Percentiles rank a stretch among this genome's conserved stretches.
phyloP scores from a whole-genome alignment of 768 basidiomycete genomes.

The Scleroderma citrinum region DNA sequence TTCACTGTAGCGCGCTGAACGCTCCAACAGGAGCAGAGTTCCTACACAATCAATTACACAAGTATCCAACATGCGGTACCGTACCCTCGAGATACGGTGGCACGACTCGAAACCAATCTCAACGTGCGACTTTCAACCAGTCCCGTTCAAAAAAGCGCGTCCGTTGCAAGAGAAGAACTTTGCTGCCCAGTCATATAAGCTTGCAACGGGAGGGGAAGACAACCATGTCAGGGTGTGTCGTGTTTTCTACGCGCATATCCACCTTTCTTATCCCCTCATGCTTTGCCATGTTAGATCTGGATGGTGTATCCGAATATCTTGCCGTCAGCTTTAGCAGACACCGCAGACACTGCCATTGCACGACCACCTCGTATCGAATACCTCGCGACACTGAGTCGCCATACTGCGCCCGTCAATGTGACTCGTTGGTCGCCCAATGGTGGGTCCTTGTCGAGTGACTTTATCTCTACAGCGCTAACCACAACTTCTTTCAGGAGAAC shows the following conservation, averaged over 20 bases:
- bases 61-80: slow-evolving; percentile 60
- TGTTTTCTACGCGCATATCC: slow-evolving; percentile 10
- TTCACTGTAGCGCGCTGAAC: background rate
- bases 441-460: slow-evolving; percentile 26
- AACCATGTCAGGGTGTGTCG: slow-evolving; percentile 89
- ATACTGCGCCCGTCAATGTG: slow-evolving; percentile 94
- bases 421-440: slow-evolving; percentile 95
- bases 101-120: slow-evolving; percentile 95
- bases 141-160: slow-evolving; percentile 76
- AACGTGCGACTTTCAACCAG: slow-evolving; percentile 91
- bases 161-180: slow-evolving; percentile 52
- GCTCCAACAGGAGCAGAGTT: background rate
- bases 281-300: slow-evolving; percentile 60
- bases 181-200: slow-evolving; percentile 71
- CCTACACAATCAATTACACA: slow-evolving; percentile 1
- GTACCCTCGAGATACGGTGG: slow-evolving; percentile 93
- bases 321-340: slow-evolving; percentile 49
- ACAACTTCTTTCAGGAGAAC: slow-evolving; percentile 52
- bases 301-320: slow-evolving; percentile 90
- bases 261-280: background rate
- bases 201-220: slow-evolving; percentile 95
- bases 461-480: background rate
- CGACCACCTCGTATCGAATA: slow-evolving; percentile 91
- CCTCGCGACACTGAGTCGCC: slow-evolving; percentile 86
- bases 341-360: slow-evolving; percentile 28